Conservation (phyloP, 2,329 filamentous ascomycete genomes). For the Sclerotinia spermophila region DNA sequence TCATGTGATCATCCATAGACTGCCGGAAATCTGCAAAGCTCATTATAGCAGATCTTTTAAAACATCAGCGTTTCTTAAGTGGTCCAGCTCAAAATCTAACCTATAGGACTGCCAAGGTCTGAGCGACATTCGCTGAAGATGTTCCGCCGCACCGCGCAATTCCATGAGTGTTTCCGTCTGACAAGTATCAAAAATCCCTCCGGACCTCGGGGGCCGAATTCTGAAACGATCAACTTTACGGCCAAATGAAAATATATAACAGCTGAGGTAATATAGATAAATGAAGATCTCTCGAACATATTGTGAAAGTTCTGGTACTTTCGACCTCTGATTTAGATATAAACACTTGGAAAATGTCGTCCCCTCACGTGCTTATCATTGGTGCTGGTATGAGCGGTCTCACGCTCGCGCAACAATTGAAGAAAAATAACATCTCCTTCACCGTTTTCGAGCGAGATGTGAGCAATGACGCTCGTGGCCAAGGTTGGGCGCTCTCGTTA, state of each 20-base stretch:
- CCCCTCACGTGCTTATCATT: constrained; percentile 32
- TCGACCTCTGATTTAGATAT: background rate
- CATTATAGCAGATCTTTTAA: background rate
- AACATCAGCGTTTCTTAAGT: background rate
- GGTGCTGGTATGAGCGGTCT: constrained; percentile 16
- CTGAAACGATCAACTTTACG: background rate
- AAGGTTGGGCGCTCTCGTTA: background rate
- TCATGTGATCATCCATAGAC: background rate
- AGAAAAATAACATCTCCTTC: background rate
- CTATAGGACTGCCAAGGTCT: background rate
- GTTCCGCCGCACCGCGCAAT: background rate
- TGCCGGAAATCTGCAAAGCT: background rate
- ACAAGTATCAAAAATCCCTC: background rate
- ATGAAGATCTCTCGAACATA: background rate
- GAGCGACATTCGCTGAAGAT: background rate
- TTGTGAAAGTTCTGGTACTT: background rate
- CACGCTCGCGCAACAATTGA: background rate
- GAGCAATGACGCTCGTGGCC: background rate
- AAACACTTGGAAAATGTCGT: background rate
- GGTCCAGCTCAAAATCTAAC: background rate
- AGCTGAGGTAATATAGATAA: background rate
- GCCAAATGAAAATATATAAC: background rate
- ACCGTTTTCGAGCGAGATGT: background rate
- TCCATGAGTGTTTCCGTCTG: background rate
- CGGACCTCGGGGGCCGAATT: background rate